phyloP scores from a whole-genome alignment of 495 filamentous ascomycete species.

The Podospora bellae-mahoneyi region DNA sequence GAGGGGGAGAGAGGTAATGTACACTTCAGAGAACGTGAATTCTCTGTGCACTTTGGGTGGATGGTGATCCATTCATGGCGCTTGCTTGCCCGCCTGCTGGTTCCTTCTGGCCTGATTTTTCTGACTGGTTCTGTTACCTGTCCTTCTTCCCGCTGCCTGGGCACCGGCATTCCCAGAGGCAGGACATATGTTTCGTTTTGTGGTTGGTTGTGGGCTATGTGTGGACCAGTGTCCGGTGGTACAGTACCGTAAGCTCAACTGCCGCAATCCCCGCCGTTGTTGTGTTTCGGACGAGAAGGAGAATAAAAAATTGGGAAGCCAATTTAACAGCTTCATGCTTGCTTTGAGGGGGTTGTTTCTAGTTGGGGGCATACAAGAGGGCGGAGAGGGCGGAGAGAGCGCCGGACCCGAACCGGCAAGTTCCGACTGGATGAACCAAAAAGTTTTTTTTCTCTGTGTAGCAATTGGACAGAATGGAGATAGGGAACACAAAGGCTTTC shows the following conservation, averaged over 20 bases:
- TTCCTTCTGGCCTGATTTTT: not conserved
- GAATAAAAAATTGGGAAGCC: not conserved
- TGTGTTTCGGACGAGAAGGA: conserved; percentile 4
- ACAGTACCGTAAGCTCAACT: not conserved
- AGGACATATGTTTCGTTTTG: not conserved
- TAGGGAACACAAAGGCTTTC: not conserved
- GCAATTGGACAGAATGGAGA: not conserved
- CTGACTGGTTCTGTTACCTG: not conserved
- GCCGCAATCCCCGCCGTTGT: not conserved
- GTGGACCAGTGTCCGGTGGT: not conserved
- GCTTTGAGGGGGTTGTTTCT: not conserved
- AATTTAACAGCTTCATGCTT: conserved; percentile 4
- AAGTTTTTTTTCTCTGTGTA: not conserved
- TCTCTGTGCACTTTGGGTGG: not conserved
- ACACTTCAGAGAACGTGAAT: not conserved
- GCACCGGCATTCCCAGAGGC: not conserved
- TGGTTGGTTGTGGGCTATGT: not conserved
- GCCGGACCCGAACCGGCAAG: not conserved
- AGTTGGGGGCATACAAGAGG: not conserved
- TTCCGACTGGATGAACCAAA: conserved; percentile 1
- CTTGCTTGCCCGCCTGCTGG: not conserved
- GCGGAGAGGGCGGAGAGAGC: not conserved
- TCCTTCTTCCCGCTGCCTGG: not conserved
- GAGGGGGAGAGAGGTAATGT: not conserved
- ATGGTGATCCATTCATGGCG: not conserved